Percentiles rank a stretch among this genome's conserved stretches.
These are phyloP conservation scores for Calocybe cyanea DNA, from an alignment of 768 basidiomycete genomes.

Conservation along the genomic window DNA sequence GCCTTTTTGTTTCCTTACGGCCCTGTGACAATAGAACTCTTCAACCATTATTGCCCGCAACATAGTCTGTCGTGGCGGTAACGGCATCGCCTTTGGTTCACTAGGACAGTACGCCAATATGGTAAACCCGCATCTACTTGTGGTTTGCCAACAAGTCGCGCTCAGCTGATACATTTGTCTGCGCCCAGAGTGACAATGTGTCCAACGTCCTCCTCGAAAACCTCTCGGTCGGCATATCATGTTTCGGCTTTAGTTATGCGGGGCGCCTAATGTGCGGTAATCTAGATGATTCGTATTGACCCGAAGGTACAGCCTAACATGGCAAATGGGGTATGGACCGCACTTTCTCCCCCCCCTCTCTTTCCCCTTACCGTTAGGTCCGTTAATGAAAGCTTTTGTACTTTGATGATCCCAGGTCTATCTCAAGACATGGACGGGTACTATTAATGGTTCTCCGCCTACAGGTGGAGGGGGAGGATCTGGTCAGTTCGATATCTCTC, in stretches of 20 bases:
- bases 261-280: too few species aligned
- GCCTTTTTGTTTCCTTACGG: not conserved
- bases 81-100: slow-evolving; percentile 59
- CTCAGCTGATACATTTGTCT: too few species aligned
- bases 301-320: slow-evolving; percentile 52
- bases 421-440: slow-evolving; percentile 54
- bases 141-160: too few species aligned
- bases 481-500: slow-evolving; percentile 25
- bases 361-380: not conserved
- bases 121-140: slow-evolving; percentile 24
- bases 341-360: too few species aligned
- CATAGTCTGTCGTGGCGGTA: slow-evolving; percentile 54
- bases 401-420: slow-evolving; percentile 40
- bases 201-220: slow-evolving; percentile 47
- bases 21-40: slow-evolving; percentile 34
- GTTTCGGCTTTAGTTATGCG: not conserved
- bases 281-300: slow-evolving; percentile 47
- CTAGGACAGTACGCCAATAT: slow-evolving; percentile 53
- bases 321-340: slow-evolving; percentile 41
- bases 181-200: slow-evolving; percentile 47
- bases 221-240: slow-evolving; percentile 29
- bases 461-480: slow-evolving; percentile 54
- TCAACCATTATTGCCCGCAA: slow-evolving; percentile 46
- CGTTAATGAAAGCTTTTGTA: slow-evolving; percentile 2
- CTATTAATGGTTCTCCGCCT: slow-evolving; percentile 48